These are phyloP conservation scores for Suhomyces kunorum DNA, from an alignment of 1,139 yeast species.

Conservation along the genomic window DNA sequence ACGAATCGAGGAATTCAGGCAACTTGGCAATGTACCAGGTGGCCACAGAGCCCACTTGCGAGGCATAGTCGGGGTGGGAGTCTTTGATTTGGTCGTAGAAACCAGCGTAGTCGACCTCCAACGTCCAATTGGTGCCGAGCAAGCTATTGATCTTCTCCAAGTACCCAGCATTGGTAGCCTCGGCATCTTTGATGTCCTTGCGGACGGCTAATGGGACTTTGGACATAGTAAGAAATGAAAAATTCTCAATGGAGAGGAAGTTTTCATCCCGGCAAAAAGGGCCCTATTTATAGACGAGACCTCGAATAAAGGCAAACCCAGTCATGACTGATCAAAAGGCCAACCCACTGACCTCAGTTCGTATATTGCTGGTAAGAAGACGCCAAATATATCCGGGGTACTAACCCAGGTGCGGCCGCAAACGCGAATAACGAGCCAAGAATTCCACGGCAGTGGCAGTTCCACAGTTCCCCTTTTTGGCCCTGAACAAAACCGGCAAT, in stretches of 20 bases:
- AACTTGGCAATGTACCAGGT: slow-evolving; percentile 14
- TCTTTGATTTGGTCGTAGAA: slow-evolving; percentile 11
- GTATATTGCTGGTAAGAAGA: too few relatives aligned
- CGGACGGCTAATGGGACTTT: slow-evolving; percentile 14
- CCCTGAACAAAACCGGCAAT: too few relatives aligned
- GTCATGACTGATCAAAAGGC: too few relatives aligned
- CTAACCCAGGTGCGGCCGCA: too few relatives aligned
- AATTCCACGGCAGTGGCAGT: too few relatives aligned
- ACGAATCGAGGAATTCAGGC: slow-evolving; percentile 5
- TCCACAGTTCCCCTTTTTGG: too few relatives aligned
- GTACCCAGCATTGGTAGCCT: slow-evolving; percentile 9
- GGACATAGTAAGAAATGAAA: slow-evolving; percentile 10
- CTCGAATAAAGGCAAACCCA: too few relatives aligned
- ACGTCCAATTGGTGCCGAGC: slow-evolving; percentile 15
- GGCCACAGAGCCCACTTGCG: slow-evolving; percentile 11
- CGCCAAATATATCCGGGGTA: too few relatives aligned
- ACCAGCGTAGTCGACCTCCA: slow-evolving; percentile 13
- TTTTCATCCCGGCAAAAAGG: too few relatives aligned
- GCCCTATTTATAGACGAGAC: too few relatives aligned
- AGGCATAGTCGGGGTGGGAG: slow-evolving; percentile 8
- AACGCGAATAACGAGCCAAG: too few relatives aligned
- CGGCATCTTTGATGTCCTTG: slow-evolving; percentile 15
- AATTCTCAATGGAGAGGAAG: neutral
- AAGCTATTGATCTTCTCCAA: slow-evolving; percentile 9
- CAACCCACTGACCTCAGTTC: too few relatives aligned